These are phyloP conservation scores for Zea luxurians DNA, from an alignment of 176 grass and related monocot genomes.

Conservation along the genomic window DNA sequence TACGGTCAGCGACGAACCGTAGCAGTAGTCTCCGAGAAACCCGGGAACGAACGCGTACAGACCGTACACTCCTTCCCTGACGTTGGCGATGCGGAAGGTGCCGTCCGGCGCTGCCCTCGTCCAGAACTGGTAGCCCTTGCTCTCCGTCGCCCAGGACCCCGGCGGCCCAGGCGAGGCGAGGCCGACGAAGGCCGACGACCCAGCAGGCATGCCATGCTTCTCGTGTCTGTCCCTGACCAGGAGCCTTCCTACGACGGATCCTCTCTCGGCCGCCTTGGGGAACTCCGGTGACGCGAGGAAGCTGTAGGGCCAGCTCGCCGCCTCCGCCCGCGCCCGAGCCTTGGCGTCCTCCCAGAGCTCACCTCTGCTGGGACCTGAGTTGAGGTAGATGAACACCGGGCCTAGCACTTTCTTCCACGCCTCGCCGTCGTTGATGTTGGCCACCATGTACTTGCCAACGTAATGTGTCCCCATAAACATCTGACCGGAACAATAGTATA, in stretches of 20 bases:
- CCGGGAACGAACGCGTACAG: constrained; percentile 76
- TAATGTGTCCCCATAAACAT: constrained; percentile 74
- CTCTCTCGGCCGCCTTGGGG: constrained; percentile 48
- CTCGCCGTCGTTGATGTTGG: constrained; percentile 47
- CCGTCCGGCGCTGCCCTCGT: constrained; percentile 43
- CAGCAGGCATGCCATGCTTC: background rate
- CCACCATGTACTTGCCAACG: constrained; percentile 44
- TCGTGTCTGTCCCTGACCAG: constrained; percentile 37
- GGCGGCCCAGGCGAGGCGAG: constrained; percentile 55
- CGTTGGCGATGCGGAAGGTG: constrained; percentile 49
- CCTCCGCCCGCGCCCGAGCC: constrained; percentile 51
- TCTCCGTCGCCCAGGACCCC: constrained; percentile 60
- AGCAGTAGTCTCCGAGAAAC: constrained; percentile 59
- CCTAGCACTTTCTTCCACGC: constrained; percentile 79
- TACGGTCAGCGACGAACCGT: constrained; percentile 38
- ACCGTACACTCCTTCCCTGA: constrained; percentile 55
- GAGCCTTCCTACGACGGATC: constrained; percentile 44
- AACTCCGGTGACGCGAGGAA: constrained; percentile 64
- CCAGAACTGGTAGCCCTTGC: constrained; percentile 87
- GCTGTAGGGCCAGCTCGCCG: constrained; percentile 64
- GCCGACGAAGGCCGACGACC: constrained; percentile 37
- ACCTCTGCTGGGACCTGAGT: constrained; percentile 32
- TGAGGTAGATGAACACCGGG: constrained; percentile 83
- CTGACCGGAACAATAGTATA: constrained; percentile 25
- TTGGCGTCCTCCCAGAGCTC: constrained; percentile 77